A percentile compares a stretch with the other conserved stretches of the same genome.
phyloP scores from a whole-genome alignment of 2,329 filamentous ascomycete species.

The Trichophyton simii region DNA sequence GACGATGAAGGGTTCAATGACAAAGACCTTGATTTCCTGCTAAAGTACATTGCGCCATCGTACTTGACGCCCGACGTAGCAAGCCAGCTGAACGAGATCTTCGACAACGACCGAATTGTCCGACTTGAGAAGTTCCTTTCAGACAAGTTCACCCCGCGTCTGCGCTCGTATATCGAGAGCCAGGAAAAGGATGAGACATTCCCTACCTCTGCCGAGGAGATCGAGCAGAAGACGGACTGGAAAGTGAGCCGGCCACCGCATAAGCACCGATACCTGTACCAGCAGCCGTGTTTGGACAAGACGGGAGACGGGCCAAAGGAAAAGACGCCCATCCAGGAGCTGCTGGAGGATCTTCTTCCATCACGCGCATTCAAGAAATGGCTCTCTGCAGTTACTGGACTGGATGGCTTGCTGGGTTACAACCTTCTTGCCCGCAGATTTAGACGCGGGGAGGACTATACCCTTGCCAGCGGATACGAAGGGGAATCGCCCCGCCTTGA shows the following conservation, averaged over 20 bases:
- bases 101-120: constrained; percentile 71
- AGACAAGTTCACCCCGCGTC: constrained; percentile 58
- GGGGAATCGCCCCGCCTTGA: constrained; percentile 63
- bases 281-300: constrained; percentile 38
- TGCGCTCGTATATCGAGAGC: constrained; percentile 59
- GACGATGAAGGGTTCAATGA: constrained; percentile 51
- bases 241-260: constrained; percentile 76
- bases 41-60: constrained; percentile 78
- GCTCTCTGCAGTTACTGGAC: constrained; percentile 70
- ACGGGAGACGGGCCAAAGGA: constrained; percentile 25
- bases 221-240: constrained; percentile 52
- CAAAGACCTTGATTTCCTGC: constrained; percentile 73
- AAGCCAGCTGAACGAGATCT: constrained; percentile 66
- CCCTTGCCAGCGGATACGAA: constrained; percentile 73
- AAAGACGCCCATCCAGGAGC: constrained; percentile 55
- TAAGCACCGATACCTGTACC: constrained; percentile 86
- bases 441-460: constrained; percentile 78
- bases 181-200: constrained; percentile 45
- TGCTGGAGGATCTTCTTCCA: constrained; percentile 71
- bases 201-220: constrained; percentile 36
- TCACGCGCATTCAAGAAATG: constrained; percentile 80
- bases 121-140: constrained; percentile 68
- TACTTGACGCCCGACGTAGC: constrained; percentile 89
- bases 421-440: constrained; percentile 79
- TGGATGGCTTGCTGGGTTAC: constrained; percentile 52